These are phyloP conservation scores for Mucor indicus DNA, from an alignment of 371 early-diverging fungal genomes.

Conservation along the genomic window DNA sequence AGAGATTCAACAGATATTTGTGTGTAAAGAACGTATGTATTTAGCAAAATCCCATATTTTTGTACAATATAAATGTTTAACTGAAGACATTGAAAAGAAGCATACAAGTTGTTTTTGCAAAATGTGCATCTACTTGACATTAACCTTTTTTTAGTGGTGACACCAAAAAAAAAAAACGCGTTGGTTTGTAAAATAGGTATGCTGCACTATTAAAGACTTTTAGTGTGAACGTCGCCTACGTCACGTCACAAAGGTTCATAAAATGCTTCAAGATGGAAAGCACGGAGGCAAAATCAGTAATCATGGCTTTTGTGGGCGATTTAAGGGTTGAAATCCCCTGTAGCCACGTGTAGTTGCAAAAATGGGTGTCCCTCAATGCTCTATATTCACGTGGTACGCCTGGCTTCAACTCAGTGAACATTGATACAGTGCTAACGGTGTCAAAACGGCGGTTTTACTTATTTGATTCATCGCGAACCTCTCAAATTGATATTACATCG, in stretches of 20 bases:
- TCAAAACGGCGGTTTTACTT: not conserved
- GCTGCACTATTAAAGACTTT: conserved; percentile 3
- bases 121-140: conserved; percentile 1
- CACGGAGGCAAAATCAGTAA: not conserved
- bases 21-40: no score
- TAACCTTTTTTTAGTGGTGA: conserved; percentile 2
- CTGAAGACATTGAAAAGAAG: conserved; percentile 4
- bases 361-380: conserved; percentile 6
- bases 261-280: conserved; percentile 6
- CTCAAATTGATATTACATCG: not conserved
- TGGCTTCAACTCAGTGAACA: conserved; percentile 5
- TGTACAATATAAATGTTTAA: no score
- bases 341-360: conserved; percentile 3
- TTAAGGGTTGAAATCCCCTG: conserved; percentile 6
- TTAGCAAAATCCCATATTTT: not conserved
- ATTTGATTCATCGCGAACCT: not conserved
- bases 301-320: not conserved
- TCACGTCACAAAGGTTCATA: conserved; percentile 3
- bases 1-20: no score
- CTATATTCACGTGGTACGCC: conserved; percentile 4
- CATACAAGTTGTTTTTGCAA: not conserved
- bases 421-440: not conserved
- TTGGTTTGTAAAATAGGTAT: not conserved
- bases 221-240: conserved; percentile 9
- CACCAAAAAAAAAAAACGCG: not conserved